Evolutionary conservation across 805 yeast genomes (phyloP).

Genomic region (Alloascoidea hylecoeti): DNA sequence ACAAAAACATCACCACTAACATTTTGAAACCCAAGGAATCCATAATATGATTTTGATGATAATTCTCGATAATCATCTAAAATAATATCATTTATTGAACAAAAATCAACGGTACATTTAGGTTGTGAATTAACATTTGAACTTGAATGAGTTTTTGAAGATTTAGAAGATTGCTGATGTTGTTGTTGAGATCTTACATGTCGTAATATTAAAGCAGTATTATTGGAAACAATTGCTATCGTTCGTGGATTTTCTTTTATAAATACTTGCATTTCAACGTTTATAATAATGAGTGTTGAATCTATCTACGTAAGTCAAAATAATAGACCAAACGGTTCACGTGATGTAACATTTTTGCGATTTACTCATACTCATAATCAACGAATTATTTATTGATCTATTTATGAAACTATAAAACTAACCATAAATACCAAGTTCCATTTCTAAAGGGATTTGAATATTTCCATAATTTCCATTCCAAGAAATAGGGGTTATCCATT

Average conservation of each 20-base stretch:
- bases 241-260: background rate
- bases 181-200: background rate
- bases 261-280: background rate
- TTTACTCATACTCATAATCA: too few relatives aligned
- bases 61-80: constrained; percentile 22
- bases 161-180: background rate
- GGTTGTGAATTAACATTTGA: background rate
- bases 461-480: too few relatives aligned
- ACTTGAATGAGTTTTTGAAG: background rate
- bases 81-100: constrained; percentile 22
- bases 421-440: too few relatives aligned
- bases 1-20: constrained; percentile 55
- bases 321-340: too few relatives aligned
- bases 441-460: too few relatives aligned
- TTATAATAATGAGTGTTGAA: too few relatives aligned
- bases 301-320: too few relatives aligned
- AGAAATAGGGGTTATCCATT: too few relatives aligned
- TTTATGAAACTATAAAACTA: too few relatives aligned
- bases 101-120: constrained; percentile 28
- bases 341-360: too few relatives aligned
- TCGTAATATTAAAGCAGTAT: background rate
- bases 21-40: constrained; percentile 67
- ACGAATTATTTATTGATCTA: too few relatives aligned
- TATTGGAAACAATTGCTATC: constrained; percentile 1
- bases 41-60: constrained; percentile 25